Evolutionary conservation across 805 yeast genomes (phyloP), one percentile per base, ranked within the genome.

Genomic region (Scheffersomyces lignosus): DNA sequence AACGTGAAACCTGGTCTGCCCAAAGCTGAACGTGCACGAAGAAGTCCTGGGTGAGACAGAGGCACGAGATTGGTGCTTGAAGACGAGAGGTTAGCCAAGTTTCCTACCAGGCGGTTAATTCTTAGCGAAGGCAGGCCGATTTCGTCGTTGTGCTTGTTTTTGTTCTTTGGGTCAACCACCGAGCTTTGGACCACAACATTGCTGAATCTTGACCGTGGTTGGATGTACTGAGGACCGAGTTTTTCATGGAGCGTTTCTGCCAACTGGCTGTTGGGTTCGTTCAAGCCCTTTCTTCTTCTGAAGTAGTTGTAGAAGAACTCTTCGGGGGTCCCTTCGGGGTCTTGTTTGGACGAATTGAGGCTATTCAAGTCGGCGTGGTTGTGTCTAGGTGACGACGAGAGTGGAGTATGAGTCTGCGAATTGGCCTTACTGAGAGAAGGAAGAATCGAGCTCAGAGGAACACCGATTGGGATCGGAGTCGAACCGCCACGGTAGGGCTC

Each of bases 251-350:
- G 20, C 26, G 47, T 58, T 34, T 59, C 64, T 16, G 62, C 14
- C 2, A 45, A 27, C 10, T 20, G 33, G 3, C 31, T 27, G 15
- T 26, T 34, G 9, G 37, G 25, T 15, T 20, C 25, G 29, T 38
- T 9, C 17, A 22, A 28, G 34, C 34, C 12, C 29, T 41, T 18
- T 31, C 40, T 29, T 29, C 38, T 25, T 15, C 40, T 36, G 34
- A 31, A 29, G 38, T 47, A 38, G 17, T 48, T 50, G 38, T 68
- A 67, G 49, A 80, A 78, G 48, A 78, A 77, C 29, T 77, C 81
- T 45, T 77, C 78, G 1, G 75, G 77, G 1, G n/a, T n/a, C n/a
- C 77, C 79, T 1, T 73, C 75, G 0, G 82, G 70, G 8, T 61
- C 56, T n/a, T 20, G 7, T 10, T 20, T 10, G 47, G 45, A 18